Evolutionary conservation across 495 filamentous ascomycete species (phyloP), one percentile per base, ranked within the genome.

Genomic region (Talaromyces trachyspermus): DNA sequence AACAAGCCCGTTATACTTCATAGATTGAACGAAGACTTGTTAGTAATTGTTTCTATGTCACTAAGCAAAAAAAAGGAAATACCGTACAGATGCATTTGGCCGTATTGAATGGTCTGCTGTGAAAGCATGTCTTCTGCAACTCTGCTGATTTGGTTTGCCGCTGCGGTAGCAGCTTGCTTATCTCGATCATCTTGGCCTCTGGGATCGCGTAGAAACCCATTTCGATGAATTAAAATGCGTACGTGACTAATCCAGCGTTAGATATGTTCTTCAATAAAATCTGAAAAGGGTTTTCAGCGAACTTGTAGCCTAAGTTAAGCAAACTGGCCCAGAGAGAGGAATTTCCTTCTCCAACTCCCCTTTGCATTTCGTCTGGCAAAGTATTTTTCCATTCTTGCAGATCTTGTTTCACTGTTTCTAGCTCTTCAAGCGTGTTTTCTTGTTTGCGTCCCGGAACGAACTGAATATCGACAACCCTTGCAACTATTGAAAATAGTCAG

Each of bases 111-210:
- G 1, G 68, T 54, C 26, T 69, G 62, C 27, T 70, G 58, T 12
- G 68, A 68, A 2, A 70, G 61, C 51, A 74, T 63, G 42, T 71
- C 70, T 30, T 74, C 70, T 4, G 68, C 50, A 20, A 74, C 71
- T 0, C 67, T 53, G 0, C 65, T 71, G 48, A 60, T 69, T 37
- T 59, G 58, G 12, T 61, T 66, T 12, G 70, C 69, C 6, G 68
- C 70, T 3, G 68, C 67, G 2, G 65, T 52, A 32, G 62, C 62
- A 2, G 65, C 64, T 25, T 59, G 33, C 33, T 37, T 37, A 15
- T 37, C 33, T 11, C 33, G 33, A 37, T 37, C 33, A 17, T 37
- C 33, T 37, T 15, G 33, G 14, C 9, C 33, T 37, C 54, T 24
- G 25, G 56, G 54, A 1, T 59, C 57, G 19, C 62, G 51, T 5